phyloP scores from a whole-genome alignment of 176 grass and related monocot species.

The Bonia amplexicaulis region DNA sequence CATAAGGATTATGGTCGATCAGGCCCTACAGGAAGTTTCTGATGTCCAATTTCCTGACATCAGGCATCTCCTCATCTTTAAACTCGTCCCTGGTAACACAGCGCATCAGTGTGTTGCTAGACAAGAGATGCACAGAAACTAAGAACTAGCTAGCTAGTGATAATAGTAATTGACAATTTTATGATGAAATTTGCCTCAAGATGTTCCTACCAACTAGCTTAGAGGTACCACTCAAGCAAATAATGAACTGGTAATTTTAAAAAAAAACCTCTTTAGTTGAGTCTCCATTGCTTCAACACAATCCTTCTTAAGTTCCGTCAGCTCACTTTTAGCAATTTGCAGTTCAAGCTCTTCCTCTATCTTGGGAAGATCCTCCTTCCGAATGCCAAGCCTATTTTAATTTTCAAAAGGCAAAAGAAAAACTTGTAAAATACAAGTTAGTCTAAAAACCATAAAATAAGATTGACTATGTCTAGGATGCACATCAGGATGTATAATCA shows the following conservation, averaged over 20 bases:
- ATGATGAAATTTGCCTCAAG: background rate
- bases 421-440: background rate
- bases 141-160: background rate
- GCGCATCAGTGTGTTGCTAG: background rate
- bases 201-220: background rate
- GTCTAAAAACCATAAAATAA: background rate
- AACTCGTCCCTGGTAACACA: conserved; percentile 80
- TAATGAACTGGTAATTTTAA: background rate
- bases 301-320: conserved; percentile 77
- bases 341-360: conserved; percentile 72
- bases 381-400: conserved; percentile 71
- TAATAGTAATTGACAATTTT: background rate
- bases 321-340: conserved; percentile 67
- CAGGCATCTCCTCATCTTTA: conserved; percentile 84
- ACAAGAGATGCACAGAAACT: background rate
- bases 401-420: conserved; percentile 15
- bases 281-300: conserved; percentile 69
- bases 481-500: background rate
- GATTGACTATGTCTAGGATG: background rate
- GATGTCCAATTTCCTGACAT: conserved; percentile 74
- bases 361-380: conserved; percentile 84
- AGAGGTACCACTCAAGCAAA: background rate
- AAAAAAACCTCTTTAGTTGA: conserved; percentile 71
- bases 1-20: background rate
- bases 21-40: conserved; percentile 65